Evolutionary conservation across 352 stramenopile species (phyloP).

Genomic region (Elongisporangium undulatum): DNA sequence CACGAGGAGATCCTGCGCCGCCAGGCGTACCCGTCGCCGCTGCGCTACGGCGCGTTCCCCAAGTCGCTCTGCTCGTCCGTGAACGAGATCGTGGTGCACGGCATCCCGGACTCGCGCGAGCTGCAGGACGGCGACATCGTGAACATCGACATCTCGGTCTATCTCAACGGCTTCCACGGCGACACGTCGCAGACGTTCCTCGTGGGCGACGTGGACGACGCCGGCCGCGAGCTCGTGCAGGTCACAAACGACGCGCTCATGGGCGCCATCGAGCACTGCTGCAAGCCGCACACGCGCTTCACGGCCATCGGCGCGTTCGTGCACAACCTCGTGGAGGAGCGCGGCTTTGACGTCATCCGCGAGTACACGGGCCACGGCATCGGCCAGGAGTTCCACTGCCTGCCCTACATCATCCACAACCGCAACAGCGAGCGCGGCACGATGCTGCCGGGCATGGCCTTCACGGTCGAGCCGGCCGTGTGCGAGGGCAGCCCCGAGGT

Average conservation of each 20-base stretch:
- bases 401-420: slow-evolving; percentile 94
- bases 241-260: slow-evolving; percentile 82
- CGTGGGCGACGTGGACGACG: slow-evolving; percentile 91
- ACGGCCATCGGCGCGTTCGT: slow-evolving; percentile 93
- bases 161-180: slow-evolving; percentile 93
- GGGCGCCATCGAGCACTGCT: slow-evolving; percentile 84
- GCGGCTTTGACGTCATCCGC: slow-evolving; percentile 78
- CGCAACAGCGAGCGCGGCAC: slow-evolving; percentile 74
- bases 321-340: slow-evolving; percentile 79
- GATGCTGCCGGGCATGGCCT: slow-evolving; percentile 94
- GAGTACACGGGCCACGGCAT: slow-evolving; percentile 98
- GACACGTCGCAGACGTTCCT: slow-evolving; percentile 97
- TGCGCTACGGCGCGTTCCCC: slow-evolving; percentile 93
- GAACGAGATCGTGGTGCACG: slow-evolving; percentile 98
- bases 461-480: slow-evolving; percentile 99
- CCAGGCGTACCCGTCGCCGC: slow-evolving; percentile 86
- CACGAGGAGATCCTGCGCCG: slow-evolving; percentile 88
- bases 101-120: slow-evolving; percentile 91
- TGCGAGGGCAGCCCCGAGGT: slow-evolving; percentile 89
- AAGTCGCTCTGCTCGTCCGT: slow-evolving; percentile 95
- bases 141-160: slow-evolving; percentile 97
- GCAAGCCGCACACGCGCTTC: slow-evolving; percentile 92
- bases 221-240: slow-evolving; percentile 85
- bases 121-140: slow-evolving; percentile 94
- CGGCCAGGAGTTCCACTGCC: slow-evolving; percentile 92